Evolutionary conservation across 805 yeast species (phyloP), one percentile per base, ranked within the genome.

Genomic region (Lipomyces lipofer): DNA sequence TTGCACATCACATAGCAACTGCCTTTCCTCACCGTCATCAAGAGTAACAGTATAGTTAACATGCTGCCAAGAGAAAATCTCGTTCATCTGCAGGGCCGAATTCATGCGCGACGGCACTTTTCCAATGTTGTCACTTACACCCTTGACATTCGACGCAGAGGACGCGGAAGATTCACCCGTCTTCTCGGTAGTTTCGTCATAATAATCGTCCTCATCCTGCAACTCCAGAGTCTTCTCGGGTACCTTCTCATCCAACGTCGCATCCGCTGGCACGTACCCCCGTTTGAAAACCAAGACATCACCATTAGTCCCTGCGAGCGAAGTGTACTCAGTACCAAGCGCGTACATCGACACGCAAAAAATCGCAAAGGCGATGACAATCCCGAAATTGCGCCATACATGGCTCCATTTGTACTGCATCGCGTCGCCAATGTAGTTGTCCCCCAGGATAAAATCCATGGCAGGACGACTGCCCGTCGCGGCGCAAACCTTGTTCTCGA

Each of bases 371-470:
- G 78, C 88, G 65, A 82, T 66, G 55, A 79, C 55, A 55, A 85
- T 80, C 65, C 90, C 96, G 53, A 85, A 76, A 68, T 88, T 86
- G 73, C 95, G 82, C 96, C 96, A 88, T 47, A 79, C 76, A 69
- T 88, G 88, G 22, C 69, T 59, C 64, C 76, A 81, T 19, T 66
- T 66, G 73, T 84, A 88, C 39, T 69, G 66, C 69, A 69, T 88
- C 7, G 82, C 67, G 2, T 63, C 63, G 4, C 58, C 57, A 52
- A 88, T 60, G 64, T 85, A 88, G 32, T 67, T 69, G 59, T 82
- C 80, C 62, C 95, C 96, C 29, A 68, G 64, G 44, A 88, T 87
- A 47, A 59, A 60, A 12, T 65, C 53, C 21, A 4, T 2, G 50
- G 90, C 89, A 0, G 84, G 73, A 2, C 64, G 66, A n/a, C 88